Base-by-base conservation (phyloP, 495 filamentous ascomycete species). In the Alectoria sarmentosa region DNA sequence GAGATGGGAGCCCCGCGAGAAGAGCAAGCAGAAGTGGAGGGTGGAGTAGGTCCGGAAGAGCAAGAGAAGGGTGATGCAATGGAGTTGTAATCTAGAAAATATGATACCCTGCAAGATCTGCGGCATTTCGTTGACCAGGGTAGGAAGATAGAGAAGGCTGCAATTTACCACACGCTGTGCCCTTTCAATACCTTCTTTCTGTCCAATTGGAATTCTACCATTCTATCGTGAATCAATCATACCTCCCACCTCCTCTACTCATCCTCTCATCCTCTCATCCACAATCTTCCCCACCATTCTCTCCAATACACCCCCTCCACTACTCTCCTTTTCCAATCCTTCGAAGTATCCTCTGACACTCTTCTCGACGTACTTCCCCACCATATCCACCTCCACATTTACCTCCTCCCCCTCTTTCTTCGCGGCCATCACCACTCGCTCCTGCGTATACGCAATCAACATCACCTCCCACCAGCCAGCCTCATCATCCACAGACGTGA, bases 281-380 rank as follows among this genome's bases (percentile, higher is more conserved):
- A 96, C 88, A 66, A 96, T 79, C 67, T 83, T 82, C 71, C 81
- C 77, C 19, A 98, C 88, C 81, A 98, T 87, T 76, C 88, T 90
- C 79, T 96, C 88, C 74, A 98, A 71, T 58, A 94, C 78, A 0
- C 83, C 82, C 26, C 81, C 83, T 36, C 80, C 74, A 10, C 71
- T 69, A 26, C 72, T 73, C 59, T 41, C 67, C 55, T 46, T 74
- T 62, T 69, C 67, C 56, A 77, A 64, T 8, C 79, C 81, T 58
- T 80, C 81, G 71, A 86, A 83, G 69, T 84, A 85, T 19, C 75
- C 83, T 66, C 79, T 73, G 1, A 85, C 86, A 65, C 89, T 91
- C 85, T 97, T 99, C 85, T 97, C 95, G 26, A 97, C 92, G 73
- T 98, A 97, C 82, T 99, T 99, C 7, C 93, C 95, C 68, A 97